Evolutionary conservation across 164 flowering plant genomes (phyloP), one percentile per base, ranked within the genome.

Genomic region (Akebia trifoliata): DNA sequence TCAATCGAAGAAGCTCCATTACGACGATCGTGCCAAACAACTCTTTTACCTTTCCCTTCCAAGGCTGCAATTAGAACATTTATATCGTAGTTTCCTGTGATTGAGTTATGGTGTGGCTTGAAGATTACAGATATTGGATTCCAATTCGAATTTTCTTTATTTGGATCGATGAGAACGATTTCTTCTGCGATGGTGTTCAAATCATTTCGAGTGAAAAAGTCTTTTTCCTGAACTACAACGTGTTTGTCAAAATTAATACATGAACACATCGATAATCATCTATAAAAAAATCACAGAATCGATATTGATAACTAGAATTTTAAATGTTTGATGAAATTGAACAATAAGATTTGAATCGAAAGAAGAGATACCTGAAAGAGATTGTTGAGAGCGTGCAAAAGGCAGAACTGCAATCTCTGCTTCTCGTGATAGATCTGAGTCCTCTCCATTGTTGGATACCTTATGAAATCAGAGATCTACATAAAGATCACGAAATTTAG

Each of bases 31-130:
- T 93, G 99, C 99, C 99, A 94, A 30, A 77, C 75, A 0, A 90
- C 91, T 40, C 50, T 76, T 64, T 90, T 90, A 18, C 90, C 87
- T 64, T 78, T 86, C 37, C 60, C 81, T 74, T 87, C 87, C 6
- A 94, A 64, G 14, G 96, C 96, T 1, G 96, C 74, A 51, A 90
- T 86, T 20, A 90, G 69, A 7, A 94, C 97, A 59, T 94, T 90
- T 20, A 90, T 64, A 60, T 94, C 97, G 45, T 94, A 94, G 61
- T 94, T 94, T 55, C 97, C 99, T 5, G 95, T 86, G 3, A 90
- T 3, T 3, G 80, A 18, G 50, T 94, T 90, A 57, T 86, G 97
- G 56, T 90, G 97, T 39, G 96, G 84, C 77, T 81, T 87, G 68
- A 86, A 84, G 34, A 94, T 57, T 8, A 79, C 53, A 38, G 91